Conservation (phyloP, 2,329 filamentous ascomycete genomes). For the Escovopsis sp. region DNA sequence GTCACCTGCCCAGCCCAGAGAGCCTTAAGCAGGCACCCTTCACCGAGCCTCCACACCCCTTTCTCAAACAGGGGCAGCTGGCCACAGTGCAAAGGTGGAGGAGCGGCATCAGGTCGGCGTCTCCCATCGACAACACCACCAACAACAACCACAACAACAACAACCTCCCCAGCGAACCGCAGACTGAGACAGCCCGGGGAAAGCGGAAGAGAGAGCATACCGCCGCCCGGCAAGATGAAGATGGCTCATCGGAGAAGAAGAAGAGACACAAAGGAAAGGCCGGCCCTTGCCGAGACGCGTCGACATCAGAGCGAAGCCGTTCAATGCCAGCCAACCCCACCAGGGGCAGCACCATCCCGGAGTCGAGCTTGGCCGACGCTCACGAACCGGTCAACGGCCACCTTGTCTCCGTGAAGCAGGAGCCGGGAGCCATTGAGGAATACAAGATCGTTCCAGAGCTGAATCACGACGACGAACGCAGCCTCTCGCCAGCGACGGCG, state of each 20-base stretch:
- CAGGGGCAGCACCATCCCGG: no score
- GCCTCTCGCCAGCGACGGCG: constrained; percentile 1
- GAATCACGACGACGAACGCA: constrained; percentile 8
- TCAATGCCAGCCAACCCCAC: constrained; percentile 5
- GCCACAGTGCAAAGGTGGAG: constrained; percentile 20
- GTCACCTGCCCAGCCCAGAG: constrained; percentile 28
- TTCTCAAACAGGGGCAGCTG: constrained; percentile 18
- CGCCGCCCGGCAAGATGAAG: not conserved
- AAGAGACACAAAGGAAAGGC: no score
- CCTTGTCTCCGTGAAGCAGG: no score
- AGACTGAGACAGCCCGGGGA: no score
- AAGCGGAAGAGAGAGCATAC: no score
- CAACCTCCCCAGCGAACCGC: no score
- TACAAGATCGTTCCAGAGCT: constrained; percentile 5
- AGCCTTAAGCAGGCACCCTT: constrained; percentile 22
- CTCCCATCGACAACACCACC: no score
- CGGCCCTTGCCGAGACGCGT: no score
- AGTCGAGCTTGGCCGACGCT: no score
- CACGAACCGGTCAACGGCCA: constrained; percentile 8
- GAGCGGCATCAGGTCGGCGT: constrained; percentile 6
- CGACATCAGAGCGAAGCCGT: not conserved
- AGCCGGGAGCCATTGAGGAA: no score
- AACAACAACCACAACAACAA: no score
- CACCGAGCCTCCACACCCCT: constrained; percentile 13
- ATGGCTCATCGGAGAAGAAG: not conserved